These are phyloP conservation scores for Talaromyces nanjingensis DNA, from an alignment of 495 filamentous ascomycete species.

Conservation along the genomic window DNA sequence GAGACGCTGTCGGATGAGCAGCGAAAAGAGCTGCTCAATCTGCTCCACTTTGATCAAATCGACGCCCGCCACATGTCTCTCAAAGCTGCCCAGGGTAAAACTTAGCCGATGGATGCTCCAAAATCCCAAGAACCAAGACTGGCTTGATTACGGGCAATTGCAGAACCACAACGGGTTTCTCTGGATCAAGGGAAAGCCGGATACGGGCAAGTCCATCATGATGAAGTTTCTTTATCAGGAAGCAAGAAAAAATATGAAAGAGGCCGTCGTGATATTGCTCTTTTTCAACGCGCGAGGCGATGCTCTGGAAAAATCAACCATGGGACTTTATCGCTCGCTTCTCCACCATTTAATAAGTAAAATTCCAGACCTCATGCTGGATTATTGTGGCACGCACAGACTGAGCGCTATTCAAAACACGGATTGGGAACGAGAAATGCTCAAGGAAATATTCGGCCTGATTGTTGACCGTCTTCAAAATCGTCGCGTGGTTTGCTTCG, in stretches of 20 bases:
- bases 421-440: not conserved
- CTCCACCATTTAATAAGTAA: slow-evolving; percentile 24
- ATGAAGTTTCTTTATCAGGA: slow-evolving; percentile 37
- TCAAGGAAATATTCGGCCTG: not conserved
- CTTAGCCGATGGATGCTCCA: slow-evolving; percentile 45
- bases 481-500: slow-evolving; percentile 12
- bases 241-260: slow-evolving; percentile 13
- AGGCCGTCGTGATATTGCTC: slow-evolving; percentile 24
- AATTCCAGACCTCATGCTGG: slow-evolving; percentile 18
- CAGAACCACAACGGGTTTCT: slow-evolving; percentile 33
- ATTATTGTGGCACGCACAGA: not conserved
- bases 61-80: not conserved
- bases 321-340: slow-evolving; percentile 51
- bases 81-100: slow-evolving; percentile 20
- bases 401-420: not conserved
- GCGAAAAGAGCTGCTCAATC: not conserved
- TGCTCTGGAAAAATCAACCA: slow-evolving; percentile 40
- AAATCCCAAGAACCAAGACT: slow-evolving; percentile 31
- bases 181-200: slow-evolving; percentile 54
- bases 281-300: slow-evolving; percentile 48
- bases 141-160: slow-evolving; percentile 27
- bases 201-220: slow-evolving; percentile 46
- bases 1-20: not conserved
- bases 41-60: not conserved
- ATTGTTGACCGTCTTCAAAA: not conserved